Conservation (phyloP, 495 filamentous ascomycete species). For the Paragyromitra xinjiangensis region DNA sequence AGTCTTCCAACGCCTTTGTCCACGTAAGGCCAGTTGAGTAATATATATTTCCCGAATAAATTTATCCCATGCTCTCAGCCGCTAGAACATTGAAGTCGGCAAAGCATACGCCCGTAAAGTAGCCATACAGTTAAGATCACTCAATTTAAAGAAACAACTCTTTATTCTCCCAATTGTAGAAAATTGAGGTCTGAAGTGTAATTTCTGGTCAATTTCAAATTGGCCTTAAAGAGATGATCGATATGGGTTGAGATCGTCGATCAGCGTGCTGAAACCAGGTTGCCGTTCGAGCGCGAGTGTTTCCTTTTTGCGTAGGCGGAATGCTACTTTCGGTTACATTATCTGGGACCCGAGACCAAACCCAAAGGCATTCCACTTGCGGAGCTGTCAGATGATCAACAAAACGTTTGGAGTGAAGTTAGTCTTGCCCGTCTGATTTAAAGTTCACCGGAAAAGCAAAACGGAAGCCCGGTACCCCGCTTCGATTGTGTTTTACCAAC, state of each 20-base stretch:
- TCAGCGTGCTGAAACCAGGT: slow-evolving; percentile 26
- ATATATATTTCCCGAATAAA: background rate
- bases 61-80: slow-evolving; percentile 6
- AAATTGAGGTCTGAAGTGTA: slow-evolving; percentile 1
- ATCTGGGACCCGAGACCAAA: slow-evolving; percentile 2
- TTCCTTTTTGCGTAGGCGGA: slow-evolving; percentile 26
- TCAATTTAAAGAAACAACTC: background rate
- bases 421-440: background rate
- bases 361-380: background rate
- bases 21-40: slow-evolving; percentile 15
- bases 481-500: slow-evolving; percentile 9
- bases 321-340: slow-evolving; percentile 23
- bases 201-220: slow-evolving; percentile 13
- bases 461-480: background rate
- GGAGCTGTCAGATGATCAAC: slow-evolving; percentile 22
- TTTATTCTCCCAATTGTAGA: background rate
- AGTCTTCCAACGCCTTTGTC: slow-evolving; percentile 24
- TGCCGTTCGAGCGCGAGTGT: slow-evolving; percentile 9
- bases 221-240: slow-evolving; percentile 7
- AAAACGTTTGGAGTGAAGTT: slow-evolving; percentile 3
- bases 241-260: slow-evolving; percentile 14
- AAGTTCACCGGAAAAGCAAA: background rate
- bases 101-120: background rate
- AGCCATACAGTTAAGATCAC: background rate
- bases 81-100: slow-evolving; percentile 6